Evolutionary conservation across 768 basidiomycete species (phyloP), one percentile per base, ranked within the genome.

Genomic region (Tricholoma hemisulphureum): DNA sequence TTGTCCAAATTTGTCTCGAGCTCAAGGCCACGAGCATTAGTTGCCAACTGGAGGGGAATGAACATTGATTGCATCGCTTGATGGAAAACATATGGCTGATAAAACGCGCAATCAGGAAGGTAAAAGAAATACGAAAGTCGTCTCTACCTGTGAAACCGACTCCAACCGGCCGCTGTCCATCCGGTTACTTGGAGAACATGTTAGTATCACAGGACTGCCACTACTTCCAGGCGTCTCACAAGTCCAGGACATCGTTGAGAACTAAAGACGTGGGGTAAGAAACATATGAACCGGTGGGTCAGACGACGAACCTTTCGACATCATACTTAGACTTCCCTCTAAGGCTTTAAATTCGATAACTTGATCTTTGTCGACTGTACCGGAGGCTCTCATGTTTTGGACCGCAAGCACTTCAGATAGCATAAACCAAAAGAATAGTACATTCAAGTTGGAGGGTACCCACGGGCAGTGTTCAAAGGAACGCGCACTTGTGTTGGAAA

Each of bases 301-400:
- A 10, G 20, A 41, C 4, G n/a, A 59, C 73, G 16, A 28, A 78
- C 84, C 84, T 74, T 87, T 86, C 50, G 82, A 82, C 89, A 89
- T 89, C 83, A 87, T 86, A 56, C 81, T 81, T 50, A 89, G 67
- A 59, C 83, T 85, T 2, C 85, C 85, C 58, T 84, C 83, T 18
- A 89, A 75, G 2, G 86, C 90, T 64, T 83, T 83, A 58, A 89
- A 88, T 74, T 92, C 89, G 51, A 91, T 82, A 51, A 82, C 81
- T 63, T 88, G 83, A 24, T 82, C 78, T 58, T 80, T 80, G 6
- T 78, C 74, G 51, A 91, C 80, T 1, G 80, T 76, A 14, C 84
- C 79, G 4, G 79, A 77, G 0, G 86, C 88, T 58, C 86, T 82
- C 78, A 91, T 83, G 63, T 92, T 91, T 73, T 92, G 91, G 5